phyloP scores from a whole-genome alignment of 768 basidiomycete genomes.

The Cystofilobasidium ferigula region DNA sequence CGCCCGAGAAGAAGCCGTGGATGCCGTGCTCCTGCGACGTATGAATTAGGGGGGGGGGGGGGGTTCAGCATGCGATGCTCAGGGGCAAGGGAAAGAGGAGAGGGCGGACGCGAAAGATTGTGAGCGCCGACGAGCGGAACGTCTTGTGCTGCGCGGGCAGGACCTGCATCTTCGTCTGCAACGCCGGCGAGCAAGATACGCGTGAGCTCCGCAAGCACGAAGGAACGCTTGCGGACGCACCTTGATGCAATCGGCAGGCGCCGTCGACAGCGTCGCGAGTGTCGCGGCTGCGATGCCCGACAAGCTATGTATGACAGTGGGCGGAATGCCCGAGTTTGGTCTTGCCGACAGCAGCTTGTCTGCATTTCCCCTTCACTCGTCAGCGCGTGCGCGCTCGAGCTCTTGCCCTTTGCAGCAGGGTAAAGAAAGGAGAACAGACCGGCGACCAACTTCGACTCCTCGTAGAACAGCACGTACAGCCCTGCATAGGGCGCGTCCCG shows the following conservation, averaged over 20 bases:
- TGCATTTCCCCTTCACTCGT: too few relatives aligned
- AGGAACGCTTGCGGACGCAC: slow-evolving; percentile 39
- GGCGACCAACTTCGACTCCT: slow-evolving; percentile 65
- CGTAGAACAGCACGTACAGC: slow-evolving; percentile 76
- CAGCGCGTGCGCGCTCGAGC: slow-evolving; percentile 12
- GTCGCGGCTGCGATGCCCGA: slow-evolving; percentile 63
- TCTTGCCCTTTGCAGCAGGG: not conserved
- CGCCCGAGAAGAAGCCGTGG: slow-evolving; percentile 73
- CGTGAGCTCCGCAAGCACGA: not conserved
- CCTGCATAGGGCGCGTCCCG: slow-evolving; percentile 92
- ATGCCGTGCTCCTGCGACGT: slow-evolving; percentile 67
- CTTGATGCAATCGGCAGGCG: slow-evolving; percentile 91
- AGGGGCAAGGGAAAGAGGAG: not conserved
- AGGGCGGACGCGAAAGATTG: slow-evolving; percentile 56
- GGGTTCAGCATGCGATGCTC: slow-evolving; percentile 2
- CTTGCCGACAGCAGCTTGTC: slow-evolving; percentile 12
- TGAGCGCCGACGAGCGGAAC: slow-evolving; percentile 51
- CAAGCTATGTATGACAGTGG: slow-evolving; percentile 35
- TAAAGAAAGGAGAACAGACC: slow-evolving; percentile 43
- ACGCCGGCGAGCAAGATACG: not conserved
- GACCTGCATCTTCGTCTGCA: slow-evolving; percentile 82
- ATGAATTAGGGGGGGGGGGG: slow-evolving; percentile 11
- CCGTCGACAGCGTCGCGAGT: slow-evolving; percentile 71
- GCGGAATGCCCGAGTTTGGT: slow-evolving; percentile 32
- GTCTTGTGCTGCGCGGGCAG: slow-evolving; percentile 69